Conservation (phyloP, 345 rosid genomes). For the Cochlearia excelsa region DNA sequence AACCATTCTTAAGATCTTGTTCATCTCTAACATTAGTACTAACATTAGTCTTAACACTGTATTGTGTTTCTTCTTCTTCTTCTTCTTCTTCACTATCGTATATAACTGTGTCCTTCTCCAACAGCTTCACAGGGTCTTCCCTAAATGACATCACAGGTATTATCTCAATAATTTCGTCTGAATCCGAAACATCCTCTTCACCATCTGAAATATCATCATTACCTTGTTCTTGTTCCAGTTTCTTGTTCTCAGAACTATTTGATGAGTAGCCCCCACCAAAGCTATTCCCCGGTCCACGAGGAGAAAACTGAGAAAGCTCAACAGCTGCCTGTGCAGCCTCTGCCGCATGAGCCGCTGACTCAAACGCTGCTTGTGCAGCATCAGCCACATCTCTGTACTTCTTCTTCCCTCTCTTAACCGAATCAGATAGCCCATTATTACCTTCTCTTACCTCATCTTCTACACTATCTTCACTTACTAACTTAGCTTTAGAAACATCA, state of each 20-base stretch:
- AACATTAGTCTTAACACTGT: slow-evolving; percentile 10
- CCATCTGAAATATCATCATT: slow-evolving; percentile 10
- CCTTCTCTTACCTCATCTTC: slow-evolving; percentile 28
- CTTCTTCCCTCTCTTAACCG: slow-evolving; percentile 35
- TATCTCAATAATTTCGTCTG: slow-evolving; percentile 36
- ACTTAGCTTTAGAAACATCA: slow-evolving; percentile 20
- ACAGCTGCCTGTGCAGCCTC: slow-evolving; percentile 91
- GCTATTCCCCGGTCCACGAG: slow-evolving; percentile 43
- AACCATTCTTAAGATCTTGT: slow-evolving; percentile 9
- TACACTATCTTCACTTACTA: slow-evolving; percentile 19
- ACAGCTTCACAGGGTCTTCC: slow-evolving; percentile 46
- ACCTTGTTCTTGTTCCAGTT: slow-evolving; percentile 24
- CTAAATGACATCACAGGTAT: slow-evolving; percentile 39
- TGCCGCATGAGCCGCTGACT: slow-evolving; percentile 84
- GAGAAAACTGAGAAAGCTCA: slow-evolving; percentile 69
- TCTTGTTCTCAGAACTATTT: slow-evolving; percentile 2
- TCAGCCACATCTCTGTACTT: slow-evolving; percentile 83
- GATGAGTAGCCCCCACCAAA: not conserved
- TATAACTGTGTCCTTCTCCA: slow-evolving; percentile 60
- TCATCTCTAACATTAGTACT: slow-evolving; percentile 20
- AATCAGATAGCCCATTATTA: slow-evolving; percentile 32
- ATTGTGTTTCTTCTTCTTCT: slow-evolving; percentile 26
- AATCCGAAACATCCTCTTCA: slow-evolving; percentile 40
- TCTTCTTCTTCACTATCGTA: slow-evolving; percentile 45
- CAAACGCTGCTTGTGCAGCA: slow-evolving; percentile 94